Evolutionary conservation across 257 asterid species (phyloP).

Genomic region (Thymus mandschuricus): DNA sequence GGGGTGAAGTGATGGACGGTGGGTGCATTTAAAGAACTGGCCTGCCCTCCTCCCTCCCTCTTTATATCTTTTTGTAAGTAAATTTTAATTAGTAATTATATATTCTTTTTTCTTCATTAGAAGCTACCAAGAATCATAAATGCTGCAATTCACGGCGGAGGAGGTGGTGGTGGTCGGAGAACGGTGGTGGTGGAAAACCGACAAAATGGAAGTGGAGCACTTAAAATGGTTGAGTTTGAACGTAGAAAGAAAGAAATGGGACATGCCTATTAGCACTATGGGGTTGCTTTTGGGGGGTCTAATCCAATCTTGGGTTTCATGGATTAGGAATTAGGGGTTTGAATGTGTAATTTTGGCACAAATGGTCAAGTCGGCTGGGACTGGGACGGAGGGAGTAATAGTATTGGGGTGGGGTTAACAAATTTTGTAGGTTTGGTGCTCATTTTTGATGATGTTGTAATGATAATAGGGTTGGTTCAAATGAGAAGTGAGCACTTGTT

Average conservation of each 20-base stretch:
- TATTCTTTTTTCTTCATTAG: slow-evolving; percentile 24
- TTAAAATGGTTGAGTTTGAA: slow-evolving; percentile 37
- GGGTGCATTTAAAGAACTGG: slow-evolving; percentile 40
- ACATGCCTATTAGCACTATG: slow-evolving; percentile 26
- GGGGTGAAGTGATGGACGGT: slow-evolving; percentile 31
- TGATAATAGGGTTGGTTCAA: slow-evolving; percentile 16
- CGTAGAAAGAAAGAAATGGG: slow-evolving; percentile 38
- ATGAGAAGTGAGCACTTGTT: slow-evolving; percentile 37
- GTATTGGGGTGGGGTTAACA: neutral
- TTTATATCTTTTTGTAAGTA: slow-evolving; percentile 35
- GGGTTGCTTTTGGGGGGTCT: slow-evolving; percentile 20
- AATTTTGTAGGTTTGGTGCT: slow-evolving; percentile 14
- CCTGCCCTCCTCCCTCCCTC: slow-evolving; percentile 1
- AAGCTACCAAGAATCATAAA: slow-evolving; percentile 29
- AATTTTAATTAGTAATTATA: slow-evolving; percentile 27
- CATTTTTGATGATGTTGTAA: slow-evolving; percentile 27
- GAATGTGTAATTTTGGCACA: too few relatives aligned
- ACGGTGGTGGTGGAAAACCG: slow-evolving; percentile 25
- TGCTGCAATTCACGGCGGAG: slow-evolving; percentile 20
- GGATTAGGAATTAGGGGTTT: slow-evolving; percentile 2
- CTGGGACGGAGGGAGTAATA: neutral
- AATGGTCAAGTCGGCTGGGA: too few relatives aligned
- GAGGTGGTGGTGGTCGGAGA: neutral
- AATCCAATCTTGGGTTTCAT: slow-evolving; percentile 17
- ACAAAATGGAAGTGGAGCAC: slow-evolving; percentile 50